phyloP scores from a whole-genome alignment of 345 rosid species.

The Xanthoceras sorbifolium region DNA sequence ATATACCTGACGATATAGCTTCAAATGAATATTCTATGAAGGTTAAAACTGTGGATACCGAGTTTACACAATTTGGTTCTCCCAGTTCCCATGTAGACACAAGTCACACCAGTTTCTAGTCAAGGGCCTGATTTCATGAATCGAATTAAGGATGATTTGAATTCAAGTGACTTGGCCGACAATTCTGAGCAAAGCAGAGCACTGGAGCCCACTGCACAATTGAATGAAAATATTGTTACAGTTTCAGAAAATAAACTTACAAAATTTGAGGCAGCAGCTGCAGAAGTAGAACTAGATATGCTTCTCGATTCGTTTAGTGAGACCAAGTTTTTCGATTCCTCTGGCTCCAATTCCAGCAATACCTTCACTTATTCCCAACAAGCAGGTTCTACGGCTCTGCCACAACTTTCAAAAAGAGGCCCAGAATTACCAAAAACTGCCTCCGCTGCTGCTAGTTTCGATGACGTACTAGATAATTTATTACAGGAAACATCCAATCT shows the following conservation, averaged over 20 bases:
- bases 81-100: constrained; percentile 10
- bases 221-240: background rate
- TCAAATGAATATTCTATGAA: constrained; percentile 26
- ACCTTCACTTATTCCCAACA: constrained; percentile 3
- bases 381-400: constrained; percentile 17
- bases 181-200: constrained; percentile 19
- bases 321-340: constrained; percentile 28
- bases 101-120: constrained; percentile 4
- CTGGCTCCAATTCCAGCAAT: constrained; percentile 16
- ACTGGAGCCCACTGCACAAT: background rate
- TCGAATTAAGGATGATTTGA: constrained; percentile 25
- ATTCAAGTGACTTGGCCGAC: constrained; percentile 12
- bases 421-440: constrained; percentile 16
- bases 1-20: constrained; percentile 24
- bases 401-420: constrained; percentile 22
- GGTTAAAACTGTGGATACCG: constrained; percentile 3
- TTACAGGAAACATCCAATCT: constrained; percentile 50
- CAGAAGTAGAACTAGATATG: constrained; percentile 66
- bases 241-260: constrained; percentile 11
- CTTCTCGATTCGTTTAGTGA: constrained; percentile 62
- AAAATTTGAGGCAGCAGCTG: constrained; percentile 39
- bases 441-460: constrained; percentile 29
- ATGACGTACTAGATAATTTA: constrained; percentile 59
- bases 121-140: constrained; percentile 22
- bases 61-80: constrained; percentile 12